Conservation (phyloP, 1,139 yeast species). For the Taphrina wiesneri region DNA sequence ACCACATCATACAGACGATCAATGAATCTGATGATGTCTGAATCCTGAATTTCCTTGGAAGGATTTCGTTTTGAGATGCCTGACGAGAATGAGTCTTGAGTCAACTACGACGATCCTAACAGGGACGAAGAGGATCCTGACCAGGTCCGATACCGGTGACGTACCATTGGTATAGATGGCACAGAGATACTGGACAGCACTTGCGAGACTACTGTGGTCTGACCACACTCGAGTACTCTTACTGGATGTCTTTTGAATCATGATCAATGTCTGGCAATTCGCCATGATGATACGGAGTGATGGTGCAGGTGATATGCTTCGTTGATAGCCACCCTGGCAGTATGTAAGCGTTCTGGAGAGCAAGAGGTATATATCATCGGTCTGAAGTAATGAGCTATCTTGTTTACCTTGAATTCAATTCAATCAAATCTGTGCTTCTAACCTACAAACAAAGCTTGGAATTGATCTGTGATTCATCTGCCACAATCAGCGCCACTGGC, state of each 20-base stretch:
- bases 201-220: constrained; percentile 4
- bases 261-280: constrained; percentile 13
- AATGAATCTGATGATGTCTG: constrained; percentile 13
- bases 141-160: too few relatives aligned
- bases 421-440: neutral
- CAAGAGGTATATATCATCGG: too few relatives aligned
- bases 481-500: neutral
- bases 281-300: neutral
- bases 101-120: neutral
- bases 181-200: constrained; percentile 19
- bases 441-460: neutral
- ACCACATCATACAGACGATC: constrained; percentile 25
- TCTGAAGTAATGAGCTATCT: too few relatives aligned
- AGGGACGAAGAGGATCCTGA: neutral
- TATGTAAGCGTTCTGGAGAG: too few relatives aligned
- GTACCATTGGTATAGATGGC: constrained; percentile 12
- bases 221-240: constrained; percentile 10
- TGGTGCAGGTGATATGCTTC: neutral
- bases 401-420: too few relatives aligned
- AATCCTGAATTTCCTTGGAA: neutral
- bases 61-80: constrained; percentile 23
- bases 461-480: neutral
- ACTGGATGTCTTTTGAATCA: constrained; percentile 11
- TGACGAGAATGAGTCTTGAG: neutral
- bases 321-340: constrained; percentile 7